phyloP scores from a whole-genome alignment of 139 green algal species.

The Nannochloris sp. region DNA sequence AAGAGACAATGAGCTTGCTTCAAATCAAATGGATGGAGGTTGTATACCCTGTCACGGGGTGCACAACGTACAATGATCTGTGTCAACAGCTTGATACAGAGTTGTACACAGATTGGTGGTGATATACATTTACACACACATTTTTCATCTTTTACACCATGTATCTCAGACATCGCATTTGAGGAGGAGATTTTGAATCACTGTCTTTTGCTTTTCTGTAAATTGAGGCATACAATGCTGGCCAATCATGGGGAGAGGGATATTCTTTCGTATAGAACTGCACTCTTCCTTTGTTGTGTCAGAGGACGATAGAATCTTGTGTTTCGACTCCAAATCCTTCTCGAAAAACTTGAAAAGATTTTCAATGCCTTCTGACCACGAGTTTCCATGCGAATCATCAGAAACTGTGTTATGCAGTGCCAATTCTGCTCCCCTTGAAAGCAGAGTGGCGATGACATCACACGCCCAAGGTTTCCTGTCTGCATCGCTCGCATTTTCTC shows the following conservation, averaged over 20 bases:
- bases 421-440: conserved; percentile 44
- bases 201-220: not conserved
- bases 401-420: conserved; percentile 21
- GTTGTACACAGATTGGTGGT: conserved; percentile 5
- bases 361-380: conserved; percentile 22
- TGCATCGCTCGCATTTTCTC: not conserved
- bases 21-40: conserved; percentile 25
- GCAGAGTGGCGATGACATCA: conserved; percentile 40
- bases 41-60: conserved; percentile 22
- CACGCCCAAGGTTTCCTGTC: conserved; percentile 36
- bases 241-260: not conserved
- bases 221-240: not conserved
- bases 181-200: not conserved
- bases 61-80: conserved; percentile 38
- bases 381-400: not conserved
- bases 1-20: conserved; percentile 8
- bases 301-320: too few species aligned
- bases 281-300: too few species aligned
- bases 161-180: not conserved
- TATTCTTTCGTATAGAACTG: not conserved
- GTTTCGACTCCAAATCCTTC: conserved; percentile 16
- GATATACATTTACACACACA: not conserved
- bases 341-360: conserved; percentile 22
- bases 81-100: conserved; percentile 16
- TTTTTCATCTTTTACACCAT: not conserved